Base-by-base conservation (phyloP, 31 red algal genomes). In the Porphyra umbilicalis region DNA sequence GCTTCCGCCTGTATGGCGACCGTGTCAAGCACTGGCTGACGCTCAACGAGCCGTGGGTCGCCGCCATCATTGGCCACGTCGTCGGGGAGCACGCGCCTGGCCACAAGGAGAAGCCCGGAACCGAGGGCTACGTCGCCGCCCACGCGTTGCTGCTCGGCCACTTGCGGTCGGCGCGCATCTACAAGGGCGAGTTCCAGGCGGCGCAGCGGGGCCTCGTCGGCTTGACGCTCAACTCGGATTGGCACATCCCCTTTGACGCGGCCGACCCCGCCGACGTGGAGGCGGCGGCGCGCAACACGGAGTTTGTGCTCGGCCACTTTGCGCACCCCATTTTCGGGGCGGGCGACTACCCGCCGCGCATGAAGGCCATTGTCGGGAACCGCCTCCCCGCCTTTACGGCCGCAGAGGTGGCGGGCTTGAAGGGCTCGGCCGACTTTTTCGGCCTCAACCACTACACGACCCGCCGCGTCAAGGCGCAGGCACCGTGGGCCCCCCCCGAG, bases 221-320 rank as follows among this genome's bases (percentile, higher is more conserved):
- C 15, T 82, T 90, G 33, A 84, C 88, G 20, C 76, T 94, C 20
- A 94, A 94, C 42, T 75, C 80, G 13, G 79, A 82, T 3, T 93
- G 91, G 91, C 20, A 34, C 20, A 83, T 83, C 78, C 83, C 91
- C 76, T 39, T 10, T 6, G 80, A 86, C 77, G 81, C 39, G 35
- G 77, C 37, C 35, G 79, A 87, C 71, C 76, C 39, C n/a, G 81
- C 75, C 80, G 76, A 79, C 39, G 37, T 39, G 13, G 38, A 13
- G 37, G 82, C 79, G n/a, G 87, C 84, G 32, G 38, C 82, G 75
- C 33, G 81, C 34, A 25, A 11, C 82, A 76, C 88, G 16, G 85
- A 87, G 34, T 94, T 90, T 88, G 87, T 88, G 36, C 79, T 90
- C 20, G 88, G 92, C 16, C 90, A 88, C 85, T 94, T 94, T 88